Percentiles rank a stretch among this genome's conserved stretches.
Evolutionary conservation across 179 eudicot species (phyloP).

Genomic region (Spinacia oleracea): DNA sequence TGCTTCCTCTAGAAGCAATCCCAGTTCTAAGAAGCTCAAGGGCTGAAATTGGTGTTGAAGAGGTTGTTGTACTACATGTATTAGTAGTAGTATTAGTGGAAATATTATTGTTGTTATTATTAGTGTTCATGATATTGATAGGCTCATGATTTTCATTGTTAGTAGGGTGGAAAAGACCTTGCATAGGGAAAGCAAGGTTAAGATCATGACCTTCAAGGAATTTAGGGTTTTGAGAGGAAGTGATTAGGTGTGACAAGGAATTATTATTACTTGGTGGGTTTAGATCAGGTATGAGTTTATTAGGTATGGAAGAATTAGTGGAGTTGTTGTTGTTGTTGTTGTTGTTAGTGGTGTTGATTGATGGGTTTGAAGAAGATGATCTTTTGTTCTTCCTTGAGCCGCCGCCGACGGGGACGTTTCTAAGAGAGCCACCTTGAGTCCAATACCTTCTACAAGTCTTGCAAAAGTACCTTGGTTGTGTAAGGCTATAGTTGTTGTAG

Average conservation of each 20-base stretch:
- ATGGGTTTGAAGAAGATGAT: constrained; percentile 28
- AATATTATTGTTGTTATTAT: neutral
- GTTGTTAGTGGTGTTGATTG: constrained; percentile 6
- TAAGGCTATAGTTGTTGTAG: constrained; percentile 81
- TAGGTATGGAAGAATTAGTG: no score
- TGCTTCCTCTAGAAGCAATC: constrained; percentile 46
- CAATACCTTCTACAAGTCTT: constrained; percentile 81
- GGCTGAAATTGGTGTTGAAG: constrained; percentile 43
- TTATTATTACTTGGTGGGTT: constrained; percentile 60
- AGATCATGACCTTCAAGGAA: constrained; percentile 59
- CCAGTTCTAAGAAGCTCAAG: constrained; percentile 57
- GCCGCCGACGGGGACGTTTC: constrained; percentile 78
- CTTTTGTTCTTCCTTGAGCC: constrained; percentile 83
- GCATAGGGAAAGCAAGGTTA: constrained; percentile 51
- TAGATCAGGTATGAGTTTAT: constrained; percentile 47
- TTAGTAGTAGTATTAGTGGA: constrained; percentile 10
- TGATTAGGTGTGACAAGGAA: constrained; percentile 36
- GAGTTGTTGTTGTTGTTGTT: neutral
- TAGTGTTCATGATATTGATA: constrained; percentile 20
- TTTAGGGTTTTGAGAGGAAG: constrained; percentile 53
- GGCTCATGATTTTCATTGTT: constrained; percentile 29
- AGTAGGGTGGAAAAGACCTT: constrained; percentile 42
- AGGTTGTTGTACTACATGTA: constrained; percentile 15
- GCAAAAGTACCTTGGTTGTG: constrained; percentile 78
- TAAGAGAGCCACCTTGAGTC: constrained; percentile 78